A percentile compares a stretch with the other conserved stretches of the same genome.
Evolutionary conservation across 352 stramenopile genomes (phyloP).

Genomic region (Phytophthora hybrid): DNA sequence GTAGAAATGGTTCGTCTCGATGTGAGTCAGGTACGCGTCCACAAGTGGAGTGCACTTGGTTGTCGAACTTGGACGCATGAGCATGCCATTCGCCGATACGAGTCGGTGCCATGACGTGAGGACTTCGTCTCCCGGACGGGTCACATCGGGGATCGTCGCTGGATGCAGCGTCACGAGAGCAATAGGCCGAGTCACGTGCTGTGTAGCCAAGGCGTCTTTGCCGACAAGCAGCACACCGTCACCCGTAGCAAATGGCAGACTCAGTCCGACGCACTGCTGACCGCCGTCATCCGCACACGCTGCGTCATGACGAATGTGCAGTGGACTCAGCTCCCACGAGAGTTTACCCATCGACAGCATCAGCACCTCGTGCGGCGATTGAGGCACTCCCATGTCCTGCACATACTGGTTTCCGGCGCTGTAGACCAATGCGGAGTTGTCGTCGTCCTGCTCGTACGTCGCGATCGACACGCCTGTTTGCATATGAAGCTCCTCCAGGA

Average conservation of each 20-base stretch:
- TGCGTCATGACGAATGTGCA: slow-evolving; percentile 37
- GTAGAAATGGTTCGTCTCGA: slow-evolving; percentile 44
- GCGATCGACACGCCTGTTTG: slow-evolving; percentile 32
- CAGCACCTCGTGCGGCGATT: slow-evolving; percentile 39
- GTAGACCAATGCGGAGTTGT: slow-evolving; percentile 38
- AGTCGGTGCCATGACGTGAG: slow-evolving; percentile 45
- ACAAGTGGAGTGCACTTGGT: slow-evolving; percentile 37
- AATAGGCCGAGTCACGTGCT: slow-evolving; percentile 24
- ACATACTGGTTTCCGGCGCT: slow-evolving; percentile 29
- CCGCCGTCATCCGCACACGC: slow-evolving; percentile 35
- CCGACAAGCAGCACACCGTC: slow-evolving; percentile 42
- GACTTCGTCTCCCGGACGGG: slow-evolving; percentile 12
- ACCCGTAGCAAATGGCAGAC: slow-evolving; percentile 36
- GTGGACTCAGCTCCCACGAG: slow-evolving; percentile 38
- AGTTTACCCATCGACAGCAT: slow-evolving; percentile 56
- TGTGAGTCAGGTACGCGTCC: slow-evolving; percentile 50
- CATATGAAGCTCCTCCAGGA: slow-evolving; percentile 29
- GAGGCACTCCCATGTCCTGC: slow-evolving; percentile 3
- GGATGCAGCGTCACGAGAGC: slow-evolving; percentile 30
- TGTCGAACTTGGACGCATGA: slow-evolving; percentile 31
- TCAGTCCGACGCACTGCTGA: slow-evolving; percentile 44
- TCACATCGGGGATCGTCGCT: slow-evolving; percentile 33
- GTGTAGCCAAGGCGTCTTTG: slow-evolving; percentile 34
- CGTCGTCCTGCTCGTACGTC: slow-evolving; percentile 23
- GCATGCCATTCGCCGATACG: slow-evolving; percentile 32